Base-by-base conservation (phyloP, 73 alveolate species). In the Symbiodinium pilosum region DNA sequence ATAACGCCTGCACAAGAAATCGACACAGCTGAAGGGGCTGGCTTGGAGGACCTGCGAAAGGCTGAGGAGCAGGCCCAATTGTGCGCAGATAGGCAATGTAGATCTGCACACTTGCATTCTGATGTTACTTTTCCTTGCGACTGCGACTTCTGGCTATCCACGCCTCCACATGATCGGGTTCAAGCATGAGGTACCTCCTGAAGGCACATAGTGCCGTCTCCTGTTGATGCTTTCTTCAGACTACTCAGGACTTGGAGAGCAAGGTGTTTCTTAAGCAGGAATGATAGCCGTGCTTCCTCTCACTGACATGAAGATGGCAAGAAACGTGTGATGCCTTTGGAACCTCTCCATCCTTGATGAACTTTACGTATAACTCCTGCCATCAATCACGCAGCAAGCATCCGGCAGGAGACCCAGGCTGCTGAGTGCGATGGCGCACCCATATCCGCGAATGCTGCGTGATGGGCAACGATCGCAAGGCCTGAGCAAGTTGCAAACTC, bases 361-460 rank as follows among this genome's bases (percentile, higher is more conserved):
- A 99, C 40, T 99, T 99, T 16, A 99, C 92, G 93, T 93, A 99
- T 42, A 84, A 93, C 87, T 96, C 99, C 96, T 89, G 94, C 84
- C 16, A 11, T 69, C 86, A 6, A 6, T 4, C 30, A 14, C 43
- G 26, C 4, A n/a, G n/a, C n/a, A n/a, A n/a, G n/a, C n/a, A n/a
- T n/a, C n/a, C n/a, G n/a, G n/a, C n/a, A 34, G 41, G 4, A 36
- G 36, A 16, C 34, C 39, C 21, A 2, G 0, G 47, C 18, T 21
- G 36, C 44, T 21, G 21, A 21, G 26, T 12, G 28, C 28, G 12
- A 51, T 47, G 18, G 86, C 47, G 77, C 40, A 30, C 96, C 99
- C 99, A 99, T 24, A 99, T 99, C 83, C 99, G 95, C 51, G 99
- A 98, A 99, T 99, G 99, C 99, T 99, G 99, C 38, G 99, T 99